Percentiles rank a stretch among this genome's conserved stretches.
Evolutionary conservation across 495 filamentous ascomycete species (phyloP).

Genomic region (Ramalina intermedia): DNA sequence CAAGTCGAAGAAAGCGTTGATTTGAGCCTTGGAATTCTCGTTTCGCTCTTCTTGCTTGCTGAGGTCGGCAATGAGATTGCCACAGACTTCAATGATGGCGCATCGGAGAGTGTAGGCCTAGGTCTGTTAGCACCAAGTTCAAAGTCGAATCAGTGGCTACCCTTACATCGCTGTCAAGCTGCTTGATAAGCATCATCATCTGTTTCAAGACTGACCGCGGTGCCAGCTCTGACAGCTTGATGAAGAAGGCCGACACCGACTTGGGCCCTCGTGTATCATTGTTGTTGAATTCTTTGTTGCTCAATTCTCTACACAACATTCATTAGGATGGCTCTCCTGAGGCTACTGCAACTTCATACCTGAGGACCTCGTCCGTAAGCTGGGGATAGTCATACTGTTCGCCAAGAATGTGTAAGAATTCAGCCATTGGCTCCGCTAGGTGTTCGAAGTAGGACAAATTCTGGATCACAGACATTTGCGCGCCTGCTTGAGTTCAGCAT

Average conservation of each 20-base stretch:
- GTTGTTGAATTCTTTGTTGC: constrained; percentile 93
- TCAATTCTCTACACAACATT: constrained; percentile 51
- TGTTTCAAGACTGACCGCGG: constrained; percentile 92
- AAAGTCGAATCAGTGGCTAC: not conserved
- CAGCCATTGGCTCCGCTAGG: constrained; percentile 94
- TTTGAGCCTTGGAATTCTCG: constrained; percentile 83
- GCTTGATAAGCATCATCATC: constrained; percentile 84
- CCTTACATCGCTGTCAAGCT: constrained; percentile 80
- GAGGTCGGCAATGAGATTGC: constrained; percentile 85
- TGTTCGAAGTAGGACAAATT: constrained; percentile 98
- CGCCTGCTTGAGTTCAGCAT: constrained; percentile 41
- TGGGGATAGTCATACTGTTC: constrained; percentile 98
- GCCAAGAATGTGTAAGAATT: constrained; percentile 87
- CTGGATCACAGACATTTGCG: constrained; percentile 94
- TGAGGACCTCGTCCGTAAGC: constrained; percentile 80
- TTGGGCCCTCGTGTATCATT: constrained; percentile 94
- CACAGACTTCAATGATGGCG: constrained; percentile 92
- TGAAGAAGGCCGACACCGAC: constrained; percentile 91
- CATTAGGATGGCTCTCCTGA: constrained; percentile 12
- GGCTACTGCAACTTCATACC: constrained; percentile 19
- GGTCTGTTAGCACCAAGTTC: constrained; percentile 7
- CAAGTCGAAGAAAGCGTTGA: constrained; percentile 93
- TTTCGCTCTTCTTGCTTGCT: constrained; percentile 80
- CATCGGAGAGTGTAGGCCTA: constrained; percentile 87
- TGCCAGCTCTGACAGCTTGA: constrained; percentile 88